Conservation (phyloP, 805 yeast species). For the Candida rishiriensis region DNA sequence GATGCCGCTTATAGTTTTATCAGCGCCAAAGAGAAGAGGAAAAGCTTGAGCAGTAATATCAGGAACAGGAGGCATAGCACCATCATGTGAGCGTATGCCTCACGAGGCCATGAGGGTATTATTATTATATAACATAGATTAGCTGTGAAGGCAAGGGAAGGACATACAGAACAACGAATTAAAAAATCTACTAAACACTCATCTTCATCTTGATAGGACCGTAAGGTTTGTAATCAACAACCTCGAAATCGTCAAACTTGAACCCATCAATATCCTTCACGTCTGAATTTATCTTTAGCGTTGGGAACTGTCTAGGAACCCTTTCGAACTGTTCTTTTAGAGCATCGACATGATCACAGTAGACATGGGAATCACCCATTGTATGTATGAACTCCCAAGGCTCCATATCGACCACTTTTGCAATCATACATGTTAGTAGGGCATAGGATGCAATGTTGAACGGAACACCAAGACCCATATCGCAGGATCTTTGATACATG, state of each 20-base stretch:
- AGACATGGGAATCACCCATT: constrained; percentile 95
- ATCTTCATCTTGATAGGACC: constrained; percentile 88
- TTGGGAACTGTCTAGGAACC: constrained; percentile 78
- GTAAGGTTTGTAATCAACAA: constrained; percentile 75
- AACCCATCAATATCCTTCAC: constrained; percentile 81
- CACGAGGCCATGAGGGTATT: background rate
- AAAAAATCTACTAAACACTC: constrained; percentile 65
- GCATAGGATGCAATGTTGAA: constrained; percentile 98
- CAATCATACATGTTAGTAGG: constrained; percentile 87
- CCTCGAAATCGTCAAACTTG: constrained; percentile 80
- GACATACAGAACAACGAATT: background rate
- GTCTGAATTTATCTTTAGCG: constrained; percentile 60
- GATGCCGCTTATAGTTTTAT: constrained; percentile 10
- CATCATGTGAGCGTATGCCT: background rate
- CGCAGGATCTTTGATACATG: constrained; percentile 96
- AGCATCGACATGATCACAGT: constrained; percentile 90
- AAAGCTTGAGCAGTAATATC: constrained; percentile 6
- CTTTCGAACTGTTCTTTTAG: constrained; percentile 74
- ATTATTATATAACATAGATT: too few relatives aligned
- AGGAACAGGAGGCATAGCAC: constrained; percentile 12
- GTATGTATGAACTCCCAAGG: constrained; percentile 95
- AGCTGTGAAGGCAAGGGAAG: too few relatives aligned
- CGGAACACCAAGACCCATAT: constrained; percentile 99
- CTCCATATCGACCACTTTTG: constrained; percentile 91
- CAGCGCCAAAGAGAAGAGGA: constrained; percentile 10